Base-by-base conservation (phyloP, 2,329 filamentous ascomycete genomes). In the Karstenula rhodostoma region DNA sequence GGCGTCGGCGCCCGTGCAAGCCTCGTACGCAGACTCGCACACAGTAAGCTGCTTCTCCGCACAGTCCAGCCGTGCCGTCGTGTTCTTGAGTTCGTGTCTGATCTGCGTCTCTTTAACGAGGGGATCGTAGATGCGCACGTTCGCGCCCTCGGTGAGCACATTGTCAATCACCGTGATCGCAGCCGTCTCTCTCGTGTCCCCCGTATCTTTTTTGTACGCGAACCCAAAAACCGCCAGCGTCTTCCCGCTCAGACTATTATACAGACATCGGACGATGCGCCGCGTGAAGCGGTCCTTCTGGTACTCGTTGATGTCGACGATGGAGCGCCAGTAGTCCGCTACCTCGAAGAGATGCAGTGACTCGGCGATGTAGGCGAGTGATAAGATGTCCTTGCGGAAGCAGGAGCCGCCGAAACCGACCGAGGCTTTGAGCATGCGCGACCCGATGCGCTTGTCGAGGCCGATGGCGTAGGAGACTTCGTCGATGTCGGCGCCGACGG, bases 341-440 rank as follows among this genome's bases (percentile, higher is more conserved):
- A 94, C 90, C 68, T 93, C 89, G 4, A 85, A 83, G 12, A 93
- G 81, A 54, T 89, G 86, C 57, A 93, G 82, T 2, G 85, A 87
- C 68, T 92, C 88, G 17, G 91, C 88, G 32, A 94, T 83, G 77
- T 94, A 93, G 19, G 89, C 86, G 40, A 94, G 80, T 75, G 86
- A 90, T 51, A 91, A 82, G 44, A 93, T 86, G 72, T 94, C 91
- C 78, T 94, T 94, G 76, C 90, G 88, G 82, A 94, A 93, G 78
- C 91, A 94, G 62, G 87, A 90, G 22, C 91, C 91, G 57, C 91
- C 91, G 70, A 94, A 94, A 17, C 91, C 91, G 35, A 93, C 86
- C 42, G 88, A 89, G 8, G 91, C 88, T 77, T 90, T 89, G 43
- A 94, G 82, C 78, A 93, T 91, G 73, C 89, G 87, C 63, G 85